A percentile compares a stretch with the other conserved stretches of the same genome.
phyloP scores from a whole-genome alignment of 2,329 filamentous ascomycete species.

The Dothistroma pini region DNA sequence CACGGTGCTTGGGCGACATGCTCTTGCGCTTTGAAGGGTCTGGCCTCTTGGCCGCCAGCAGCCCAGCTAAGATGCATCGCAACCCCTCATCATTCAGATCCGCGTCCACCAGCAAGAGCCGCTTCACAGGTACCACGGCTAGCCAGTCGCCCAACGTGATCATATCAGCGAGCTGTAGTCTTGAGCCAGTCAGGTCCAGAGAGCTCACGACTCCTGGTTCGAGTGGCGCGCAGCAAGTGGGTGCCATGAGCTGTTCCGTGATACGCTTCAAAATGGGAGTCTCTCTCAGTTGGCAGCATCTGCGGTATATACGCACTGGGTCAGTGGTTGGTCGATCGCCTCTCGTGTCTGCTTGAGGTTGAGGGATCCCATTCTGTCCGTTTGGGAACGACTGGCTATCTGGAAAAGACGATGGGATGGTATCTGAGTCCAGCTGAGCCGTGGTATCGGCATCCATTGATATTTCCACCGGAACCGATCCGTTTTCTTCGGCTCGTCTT shows the following conservation, averaged over 20 bases:
- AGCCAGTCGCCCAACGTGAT: slow-evolving; percentile 89
- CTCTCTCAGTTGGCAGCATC: slow-evolving; percentile 91
- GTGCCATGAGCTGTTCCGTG: slow-evolving; percentile 76
- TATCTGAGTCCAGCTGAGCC: slow-evolving; percentile 7
- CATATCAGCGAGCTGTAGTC: slow-evolving; percentile 77
- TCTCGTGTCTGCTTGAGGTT: slow-evolving; percentile 43
- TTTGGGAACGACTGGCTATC: slow-evolving; percentile 33
- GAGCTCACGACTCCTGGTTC: slow-evolving; percentile 74
- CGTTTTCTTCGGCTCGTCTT: slow-evolving; percentile 80
- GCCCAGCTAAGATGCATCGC: slow-evolving; percentile 77
- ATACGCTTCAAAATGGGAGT: slow-evolving; percentile 89
- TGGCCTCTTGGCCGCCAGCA: slow-evolving; percentile 73
- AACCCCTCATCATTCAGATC: slow-evolving; percentile 83
- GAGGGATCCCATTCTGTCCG: slow-evolving; percentile 28
- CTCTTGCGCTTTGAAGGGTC: slow-evolving; percentile 39
- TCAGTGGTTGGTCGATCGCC: slow-evolving; percentile 79
- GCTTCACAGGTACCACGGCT: slow-evolving; percentile 85
- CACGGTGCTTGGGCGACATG: slow-evolving; percentile 29
- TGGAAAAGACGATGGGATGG: slow-evolving; percentile 12
- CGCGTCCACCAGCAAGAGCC: slow-evolving; percentile 81
- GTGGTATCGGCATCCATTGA: slow-evolving; percentile 63
- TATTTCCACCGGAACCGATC: slow-evolving; percentile 79
- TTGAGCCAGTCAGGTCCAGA: slow-evolving; percentile 80
- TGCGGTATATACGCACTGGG: slow-evolving; percentile 84
- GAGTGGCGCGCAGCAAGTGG: slow-evolving; percentile 60